Evolutionary conservation across 306 rosid species (phyloP).

Genomic region (Dryas octopetala): DNA sequence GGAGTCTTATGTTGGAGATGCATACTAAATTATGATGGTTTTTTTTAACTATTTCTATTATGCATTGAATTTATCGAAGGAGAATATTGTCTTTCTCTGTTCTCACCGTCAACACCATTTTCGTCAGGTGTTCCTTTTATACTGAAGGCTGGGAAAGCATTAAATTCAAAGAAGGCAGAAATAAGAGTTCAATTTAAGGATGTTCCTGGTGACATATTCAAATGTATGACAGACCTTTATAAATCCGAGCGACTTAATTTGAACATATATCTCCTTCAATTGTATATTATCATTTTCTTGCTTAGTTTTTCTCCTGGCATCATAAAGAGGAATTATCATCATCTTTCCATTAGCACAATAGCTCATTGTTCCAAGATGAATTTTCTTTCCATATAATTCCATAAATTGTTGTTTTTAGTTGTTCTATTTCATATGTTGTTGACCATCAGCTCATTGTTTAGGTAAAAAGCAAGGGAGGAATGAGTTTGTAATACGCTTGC

Average conservation of each 20-base stretch:
- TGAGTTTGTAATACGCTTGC: conserved; percentile 84
- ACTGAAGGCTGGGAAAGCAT: conserved; percentile 94
- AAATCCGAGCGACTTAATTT: conserved; percentile 23
- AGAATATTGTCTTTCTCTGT: background rate
- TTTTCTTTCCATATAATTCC: background rate
- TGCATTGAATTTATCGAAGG: conserved; percentile 21
- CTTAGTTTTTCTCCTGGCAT: background rate
- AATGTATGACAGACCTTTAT: conserved; percentile 57
- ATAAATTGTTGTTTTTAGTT: background rate
- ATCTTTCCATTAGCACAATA: background rate
- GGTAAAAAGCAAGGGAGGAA: conserved; percentile 93
- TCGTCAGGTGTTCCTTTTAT: conserved; percentile 87
- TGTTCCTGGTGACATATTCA: conserved; percentile 97
- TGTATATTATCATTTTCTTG: background rate
- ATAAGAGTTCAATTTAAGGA: conserved; percentile 95
- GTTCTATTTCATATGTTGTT: background rate
- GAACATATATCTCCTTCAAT: conserved; percentile 8
- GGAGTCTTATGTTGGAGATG: background rate
- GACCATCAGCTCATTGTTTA: conserved; percentile 31
- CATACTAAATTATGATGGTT: background rate
- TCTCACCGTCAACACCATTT: conserved; percentile 15
- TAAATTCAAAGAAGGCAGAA: conserved; percentile 85
- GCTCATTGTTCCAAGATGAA: background rate
- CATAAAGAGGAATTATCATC: background rate
- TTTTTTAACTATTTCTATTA: conserved; percentile 2